These are phyloP conservation scores for Pythium scleroteichum DNA, from an alignment of 352 stramenopile species.

Conservation along the genomic window DNA sequence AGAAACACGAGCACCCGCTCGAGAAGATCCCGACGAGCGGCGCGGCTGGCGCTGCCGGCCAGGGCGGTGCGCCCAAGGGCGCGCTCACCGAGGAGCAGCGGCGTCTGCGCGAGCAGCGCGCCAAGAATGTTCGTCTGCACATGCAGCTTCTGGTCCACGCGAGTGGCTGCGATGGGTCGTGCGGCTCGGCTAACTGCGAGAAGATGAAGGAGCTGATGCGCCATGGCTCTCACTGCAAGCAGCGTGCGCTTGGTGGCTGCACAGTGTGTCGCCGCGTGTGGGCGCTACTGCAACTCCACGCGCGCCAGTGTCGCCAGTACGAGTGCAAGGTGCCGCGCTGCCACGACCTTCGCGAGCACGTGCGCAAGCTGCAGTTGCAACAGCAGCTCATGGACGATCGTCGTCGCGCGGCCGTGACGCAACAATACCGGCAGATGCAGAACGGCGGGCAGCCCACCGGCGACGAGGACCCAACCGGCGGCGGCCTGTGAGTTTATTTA, in stretches of 20 bases:
- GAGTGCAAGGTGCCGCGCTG: conserved; percentile 96
- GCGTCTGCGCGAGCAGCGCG: conserved; percentile 77
- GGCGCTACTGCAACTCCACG: conserved; percentile 97
- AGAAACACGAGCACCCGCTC: conserved; percentile 76
- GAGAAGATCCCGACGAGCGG: conserved; percentile 83
- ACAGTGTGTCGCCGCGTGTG: conserved; percentile 97
- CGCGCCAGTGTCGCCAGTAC: conserved; percentile 93
- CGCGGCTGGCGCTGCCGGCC: conserved; percentile 14
- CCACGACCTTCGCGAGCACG: conserved; percentile 94
- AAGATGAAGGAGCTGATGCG: conserved; percentile 99
- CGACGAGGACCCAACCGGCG: conserved; percentile 22
- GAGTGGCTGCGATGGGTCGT: conserved; percentile 93
- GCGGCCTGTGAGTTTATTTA: conserved; percentile 27
- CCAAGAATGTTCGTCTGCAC: conserved; percentile 96
- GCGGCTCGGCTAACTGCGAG: conserved; percentile 95
- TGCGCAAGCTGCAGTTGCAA: conserved; percentile 95
- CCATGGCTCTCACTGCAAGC: conserved; percentile 94
- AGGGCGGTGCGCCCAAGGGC: conserved; percentile 24
- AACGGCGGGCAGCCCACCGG: conserved; percentile 38
- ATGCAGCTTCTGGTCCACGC: conserved; percentile 98
- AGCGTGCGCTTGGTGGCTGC: conserved; percentile 91
- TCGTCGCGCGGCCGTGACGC: conserved; percentile 85
- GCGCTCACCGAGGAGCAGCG: conserved; percentile 65
- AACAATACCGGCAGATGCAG: conserved; percentile 87
- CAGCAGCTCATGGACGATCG: conserved; percentile 98